A percentile compares a stretch with the other conserved stretches of the same genome.
Conservation (phyloP, 1,284 basidiomycete genomes). For the Tylopilus orsonianus region DNA sequence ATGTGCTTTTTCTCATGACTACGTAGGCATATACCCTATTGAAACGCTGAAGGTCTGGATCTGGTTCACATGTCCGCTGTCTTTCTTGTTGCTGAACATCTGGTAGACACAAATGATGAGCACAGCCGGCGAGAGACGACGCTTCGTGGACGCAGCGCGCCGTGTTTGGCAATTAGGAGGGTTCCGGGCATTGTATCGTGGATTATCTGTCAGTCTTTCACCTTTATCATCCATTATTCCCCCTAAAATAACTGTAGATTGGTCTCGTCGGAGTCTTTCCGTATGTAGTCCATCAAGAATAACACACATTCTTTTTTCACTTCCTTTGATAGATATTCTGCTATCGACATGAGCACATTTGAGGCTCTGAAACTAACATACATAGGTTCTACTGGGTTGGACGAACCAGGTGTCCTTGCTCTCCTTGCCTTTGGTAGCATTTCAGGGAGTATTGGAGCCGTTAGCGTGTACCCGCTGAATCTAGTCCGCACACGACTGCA, state of each 20-base stretch:
- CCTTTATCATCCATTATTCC: slow-evolving; percentile 8
- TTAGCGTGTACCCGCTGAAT: slow-evolving; percentile 90
- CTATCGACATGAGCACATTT: slow-evolving; percentile 95
- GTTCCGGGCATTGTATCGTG: slow-evolving; percentile 86
- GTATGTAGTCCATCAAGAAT: slow-evolving; percentile 41
- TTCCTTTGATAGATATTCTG: slow-evolving; percentile 59
- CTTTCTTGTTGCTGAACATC: slow-evolving; percentile 8
- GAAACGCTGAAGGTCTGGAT: slow-evolving; percentile 76
- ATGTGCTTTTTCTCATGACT: slow-evolving; percentile 12
- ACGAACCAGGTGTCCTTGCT: slow-evolving; percentile 83
- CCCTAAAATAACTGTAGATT: slow-evolving; percentile 52
- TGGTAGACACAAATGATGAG: slow-evolving; percentile 92
- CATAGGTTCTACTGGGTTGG: slow-evolving; percentile 73
- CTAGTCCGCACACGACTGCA: slow-evolving; percentile 93
- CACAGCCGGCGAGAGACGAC: slow-evolving; percentile 63
- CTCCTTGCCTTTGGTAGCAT: slow-evolving; percentile 85
- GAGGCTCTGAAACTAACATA: slow-evolving; percentile 89
- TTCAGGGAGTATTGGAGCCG: slow-evolving; percentile 90
- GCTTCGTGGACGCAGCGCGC: slow-evolving; percentile 58
- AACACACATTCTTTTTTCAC: neutral
- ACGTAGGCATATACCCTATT: slow-evolving; percentile 83
- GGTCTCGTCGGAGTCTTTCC: slow-evolving; percentile 90
- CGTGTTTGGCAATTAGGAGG: slow-evolving; percentile 83
- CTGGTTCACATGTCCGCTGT: slow-evolving; percentile 4
- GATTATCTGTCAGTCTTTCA: slow-evolving; percentile 69